phyloP scores from a whole-genome alignment of 2,329 filamentous ascomycete species.

The Fusarium mangiferae region DNA sequence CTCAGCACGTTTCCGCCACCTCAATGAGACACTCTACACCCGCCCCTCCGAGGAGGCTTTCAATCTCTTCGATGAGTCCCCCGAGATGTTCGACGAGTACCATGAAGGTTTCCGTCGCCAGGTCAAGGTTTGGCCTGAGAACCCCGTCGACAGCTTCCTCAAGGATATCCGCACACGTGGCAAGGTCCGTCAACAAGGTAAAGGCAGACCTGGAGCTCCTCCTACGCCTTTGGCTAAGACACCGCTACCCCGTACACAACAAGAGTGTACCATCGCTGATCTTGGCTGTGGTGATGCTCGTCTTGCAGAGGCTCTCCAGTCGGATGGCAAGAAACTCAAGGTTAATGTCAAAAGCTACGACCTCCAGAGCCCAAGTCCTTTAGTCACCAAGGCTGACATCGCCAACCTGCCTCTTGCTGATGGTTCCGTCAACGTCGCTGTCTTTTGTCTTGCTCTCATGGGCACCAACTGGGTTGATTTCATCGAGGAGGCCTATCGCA shows the following conservation, averaged over 20 bases:
- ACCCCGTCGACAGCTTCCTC: constrained; percentile 92
- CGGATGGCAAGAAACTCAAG: constrained; percentile 72
- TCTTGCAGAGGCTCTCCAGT: constrained; percentile 75
- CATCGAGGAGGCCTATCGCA: constrained; percentile 92
- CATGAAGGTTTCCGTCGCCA: constrained; percentile 96
- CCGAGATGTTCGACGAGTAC: constrained; percentile 96
- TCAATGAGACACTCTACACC: constrained; percentile 97
- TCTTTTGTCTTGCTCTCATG: constrained; percentile 98
- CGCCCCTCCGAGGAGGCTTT: constrained; percentile 87
- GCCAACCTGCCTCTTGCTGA: constrained; percentile 81
- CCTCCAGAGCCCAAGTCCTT: constrained; percentile 77
- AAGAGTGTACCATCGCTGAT: constrained; percentile 84
- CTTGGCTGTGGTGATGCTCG: constrained; percentile 93
- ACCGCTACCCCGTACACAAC: constrained; percentile 77
- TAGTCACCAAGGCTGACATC: constrained; percentile 91
- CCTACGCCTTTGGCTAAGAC: constrained; percentile 44
- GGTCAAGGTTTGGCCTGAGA: constrained; percentile 95
- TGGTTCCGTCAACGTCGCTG: constrained; percentile 82
- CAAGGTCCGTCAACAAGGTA: constrained; percentile 55
- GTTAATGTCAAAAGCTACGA: constrained; percentile 87
- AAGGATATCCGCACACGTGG: constrained; percentile 75
- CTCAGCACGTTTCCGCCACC: constrained; percentile 94
- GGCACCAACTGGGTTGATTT: constrained; percentile 99
- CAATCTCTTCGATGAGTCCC: constrained; percentile 81
- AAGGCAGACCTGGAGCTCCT: constrained; percentile 45